Evolutionary conservation across 495 filamentous ascomycete genomes (phyloP).

Genomic region (Parmelia sp.): DNA sequence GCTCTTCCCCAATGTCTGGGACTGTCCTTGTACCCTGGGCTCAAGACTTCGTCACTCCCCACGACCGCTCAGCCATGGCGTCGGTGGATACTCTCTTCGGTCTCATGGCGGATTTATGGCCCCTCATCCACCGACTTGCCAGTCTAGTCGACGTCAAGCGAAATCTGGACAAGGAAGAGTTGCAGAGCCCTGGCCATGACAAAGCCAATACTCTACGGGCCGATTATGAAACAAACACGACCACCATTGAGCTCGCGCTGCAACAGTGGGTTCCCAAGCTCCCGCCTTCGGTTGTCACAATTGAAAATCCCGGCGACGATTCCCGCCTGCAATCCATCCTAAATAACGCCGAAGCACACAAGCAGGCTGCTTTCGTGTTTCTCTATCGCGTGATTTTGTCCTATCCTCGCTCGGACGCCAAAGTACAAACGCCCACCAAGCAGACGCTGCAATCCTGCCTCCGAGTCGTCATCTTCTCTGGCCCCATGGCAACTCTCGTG

Average conservation of each 20-base stretch:
- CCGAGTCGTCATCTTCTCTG: conserved; percentile 43
- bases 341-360: conserved; percentile 57
- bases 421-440: conserved; percentile 47
- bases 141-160: conserved; percentile 47
- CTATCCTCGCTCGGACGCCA: conserved; percentile 36
- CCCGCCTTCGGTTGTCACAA: conserved; percentile 27
- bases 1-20: conserved; percentile 48
- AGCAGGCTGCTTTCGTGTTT: conserved; percentile 55
- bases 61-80: conserved; percentile 41
- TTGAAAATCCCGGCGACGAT: conserved; percentile 28
- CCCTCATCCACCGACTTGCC: conserved; percentile 55
- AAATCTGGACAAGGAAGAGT: conserved; percentile 42
- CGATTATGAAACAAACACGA: conserved; percentile 49
- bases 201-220: conserved; percentile 48
- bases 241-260: conserved; percentile 51
- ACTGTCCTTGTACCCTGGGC: conserved; percentile 39
- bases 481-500: conserved; percentile 53
- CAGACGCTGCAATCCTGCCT: conserved; percentile 47
- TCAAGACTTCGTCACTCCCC: conserved; percentile 38
- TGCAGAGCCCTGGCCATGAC: conserved; percentile 31
- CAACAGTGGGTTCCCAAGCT: conserved; percentile 47
- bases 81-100: conserved; percentile 57
- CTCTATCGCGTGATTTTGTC: conserved; percentile 51
- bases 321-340: conserved; percentile 38
- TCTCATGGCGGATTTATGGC: conserved; percentile 56